These are phyloP conservation scores for Spinellus fusiger DNA, from an alignment of 192 early-diverging fungal genomes.

Conservation along the genomic window DNA sequence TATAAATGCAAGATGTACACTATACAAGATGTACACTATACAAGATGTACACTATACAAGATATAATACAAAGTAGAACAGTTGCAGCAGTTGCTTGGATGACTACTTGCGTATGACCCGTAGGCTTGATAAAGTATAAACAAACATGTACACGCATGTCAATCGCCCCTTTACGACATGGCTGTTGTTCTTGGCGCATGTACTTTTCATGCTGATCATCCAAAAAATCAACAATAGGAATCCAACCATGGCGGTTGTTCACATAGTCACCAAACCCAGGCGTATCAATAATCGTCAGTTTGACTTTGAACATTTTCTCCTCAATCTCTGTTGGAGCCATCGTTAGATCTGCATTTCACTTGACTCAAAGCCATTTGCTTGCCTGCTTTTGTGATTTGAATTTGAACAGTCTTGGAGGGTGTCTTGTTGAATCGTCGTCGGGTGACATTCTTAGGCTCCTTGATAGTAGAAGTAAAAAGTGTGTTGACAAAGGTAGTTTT, in stretches of 20 bases:
- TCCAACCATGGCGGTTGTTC: conserved; percentile 95
- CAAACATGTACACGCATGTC: conserved; percentile 98
- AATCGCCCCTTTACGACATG: conserved; percentile 77
- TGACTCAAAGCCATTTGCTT: conserved; percentile 9
- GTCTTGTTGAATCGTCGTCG: conserved; percentile 75
- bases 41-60: too few species aligned
- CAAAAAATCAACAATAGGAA: conserved; percentile 95
- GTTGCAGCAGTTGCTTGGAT: too few species aligned
- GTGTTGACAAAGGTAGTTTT: conserved; percentile 99
- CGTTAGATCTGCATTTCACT: background rate
- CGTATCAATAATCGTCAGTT: conserved; percentile 90
- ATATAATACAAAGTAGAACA: too few species aligned
- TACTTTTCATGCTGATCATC: conserved; percentile 97
- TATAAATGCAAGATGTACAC: background rate
- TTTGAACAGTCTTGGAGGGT: conserved; percentile 89
- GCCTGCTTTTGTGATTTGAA: conserved; percentile 95
- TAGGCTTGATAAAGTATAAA: conserved; percentile 97
- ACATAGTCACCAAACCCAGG: conserved; percentile 89
- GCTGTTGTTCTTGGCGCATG: conserved; percentile 87
- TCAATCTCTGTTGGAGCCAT: conserved; percentile 71
- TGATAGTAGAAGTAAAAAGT: conserved; percentile 90
- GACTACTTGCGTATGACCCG: conserved; percentile 77
- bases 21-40: too few species aligned
- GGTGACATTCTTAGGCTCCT: conserved; percentile 80
- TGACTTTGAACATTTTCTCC: conserved; percentile 97